Evolutionary conservation across 768 basidiomycete species (phyloP).

Genomic region (Lactarius pseudohatsudake): DNA sequence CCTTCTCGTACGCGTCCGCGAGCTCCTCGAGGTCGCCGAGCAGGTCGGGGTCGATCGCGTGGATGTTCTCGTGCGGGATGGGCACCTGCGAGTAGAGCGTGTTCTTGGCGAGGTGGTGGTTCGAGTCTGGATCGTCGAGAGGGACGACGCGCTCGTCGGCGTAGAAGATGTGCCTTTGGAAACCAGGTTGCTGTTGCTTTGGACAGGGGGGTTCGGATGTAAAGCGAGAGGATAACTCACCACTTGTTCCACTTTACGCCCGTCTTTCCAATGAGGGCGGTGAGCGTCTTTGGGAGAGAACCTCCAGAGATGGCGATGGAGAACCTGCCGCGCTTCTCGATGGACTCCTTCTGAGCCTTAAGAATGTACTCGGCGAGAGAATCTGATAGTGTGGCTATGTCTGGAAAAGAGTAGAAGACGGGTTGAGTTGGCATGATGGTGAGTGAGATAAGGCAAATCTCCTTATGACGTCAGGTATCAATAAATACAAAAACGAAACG

Average conservation of each 20-base stretch:
- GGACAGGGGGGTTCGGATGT: neutral
- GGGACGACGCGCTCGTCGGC: conserved; percentile 96
- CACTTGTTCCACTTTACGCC: conserved; percentile 92
- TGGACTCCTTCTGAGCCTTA: conserved; percentile 85
- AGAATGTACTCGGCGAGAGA: conserved; percentile 80
- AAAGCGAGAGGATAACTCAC: conserved; percentile 42
- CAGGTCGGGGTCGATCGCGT: conserved; percentile 69
- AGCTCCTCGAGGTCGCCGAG: conserved; percentile 79
- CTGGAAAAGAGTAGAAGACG: conserved; percentile 69
- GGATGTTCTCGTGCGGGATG: conserved; percentile 75
- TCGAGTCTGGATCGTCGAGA: conserved; percentile 90
- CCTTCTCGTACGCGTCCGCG: conserved; percentile 74
- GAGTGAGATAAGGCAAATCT: neutral
- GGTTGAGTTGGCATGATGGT: conserved; percentile 34
- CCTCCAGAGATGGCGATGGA: conserved; percentile 94
- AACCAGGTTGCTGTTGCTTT: neutral
- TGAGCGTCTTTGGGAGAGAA: conserved; percentile 80
- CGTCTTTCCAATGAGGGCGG: conserved; percentile 60
- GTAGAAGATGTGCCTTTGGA: conserved; percentile 90
- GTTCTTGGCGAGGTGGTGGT: conserved; percentile 73
- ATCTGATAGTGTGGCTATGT: conserved; percentile 51
- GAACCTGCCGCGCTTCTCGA: conserved; percentile 88
- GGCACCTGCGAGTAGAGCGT: conserved; percentile 81
- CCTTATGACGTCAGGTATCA: conserved; percentile 26
- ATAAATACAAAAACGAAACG: conserved; percentile 1